Evolutionary conservation across 2,329 filamentous ascomycete genomes (phyloP).

Genomic region (Arthrinium phaeospermum): DNA sequence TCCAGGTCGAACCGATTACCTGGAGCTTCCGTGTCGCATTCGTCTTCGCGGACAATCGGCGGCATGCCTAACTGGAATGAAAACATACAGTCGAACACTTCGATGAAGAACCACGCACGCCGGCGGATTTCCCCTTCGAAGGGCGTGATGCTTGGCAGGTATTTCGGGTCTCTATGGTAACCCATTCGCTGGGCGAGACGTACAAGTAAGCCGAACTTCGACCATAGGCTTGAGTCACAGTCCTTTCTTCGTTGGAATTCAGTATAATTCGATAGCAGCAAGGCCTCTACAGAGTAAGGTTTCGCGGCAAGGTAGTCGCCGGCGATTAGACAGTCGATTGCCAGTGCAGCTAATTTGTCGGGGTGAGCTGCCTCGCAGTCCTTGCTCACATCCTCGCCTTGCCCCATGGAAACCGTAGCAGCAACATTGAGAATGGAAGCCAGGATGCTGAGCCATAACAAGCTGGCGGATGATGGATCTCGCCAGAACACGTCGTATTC

Average conservation of each 20-base stretch:
- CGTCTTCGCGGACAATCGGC: slow-evolving; percentile 52
- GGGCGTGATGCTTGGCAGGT: slow-evolving; percentile 49
- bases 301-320: slow-evolving; percentile 53
- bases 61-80: slow-evolving; percentile 61
- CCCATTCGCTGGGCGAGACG: slow-evolving; percentile 58
- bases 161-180: slow-evolving; percentile 55
- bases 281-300: slow-evolving; percentile 54
- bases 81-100: slow-evolving; percentile 54
- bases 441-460: slow-evolving; percentile 58
- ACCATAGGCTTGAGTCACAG: slow-evolving; percentile 52
- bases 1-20: slow-evolving; percentile 56
- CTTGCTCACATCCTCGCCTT: slow-evolving; percentile 34
- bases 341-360: slow-evolving; percentile 42
- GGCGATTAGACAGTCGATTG: slow-evolving; percentile 53
- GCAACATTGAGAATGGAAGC: slow-evolving; percentile 53
- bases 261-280: slow-evolving; percentile 51
- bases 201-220: slow-evolving; percentile 51
- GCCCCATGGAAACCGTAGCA: slow-evolving; percentile 41
- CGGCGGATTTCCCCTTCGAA: slow-evolving; percentile 60
- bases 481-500: slow-evolving; percentile 56
- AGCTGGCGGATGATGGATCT: slow-evolving; percentile 43
- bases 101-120: slow-evolving; percentile 53
- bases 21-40: slow-evolving; percentile 52
- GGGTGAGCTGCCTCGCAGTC: slow-evolving; percentile 34
- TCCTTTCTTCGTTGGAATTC: slow-evolving; percentile 49